Conservation (phyloP, 2,329 filamentous ascomycete genomes). For the Fusarium subglutinans region DNA sequence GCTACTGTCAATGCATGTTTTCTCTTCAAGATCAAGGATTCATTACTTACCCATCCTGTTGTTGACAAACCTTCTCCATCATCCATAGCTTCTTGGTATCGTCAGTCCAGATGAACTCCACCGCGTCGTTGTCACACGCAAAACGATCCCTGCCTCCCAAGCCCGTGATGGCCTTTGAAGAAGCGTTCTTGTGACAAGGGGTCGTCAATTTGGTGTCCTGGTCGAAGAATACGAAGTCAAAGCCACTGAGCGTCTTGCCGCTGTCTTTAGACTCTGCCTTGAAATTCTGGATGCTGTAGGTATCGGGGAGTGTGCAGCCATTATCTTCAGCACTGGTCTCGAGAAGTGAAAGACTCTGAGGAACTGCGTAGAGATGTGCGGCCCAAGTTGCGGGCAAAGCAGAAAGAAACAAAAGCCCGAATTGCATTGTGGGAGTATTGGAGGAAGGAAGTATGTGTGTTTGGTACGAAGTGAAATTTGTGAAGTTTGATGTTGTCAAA, state of each 20-base stretch:
- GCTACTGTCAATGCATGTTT: neutral
- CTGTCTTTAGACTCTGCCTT: constrained; percentile 46
- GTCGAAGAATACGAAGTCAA: constrained; percentile 56
- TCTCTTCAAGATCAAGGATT: neutral
- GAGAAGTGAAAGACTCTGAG: constrained; percentile 37
- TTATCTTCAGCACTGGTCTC: constrained; percentile 37
- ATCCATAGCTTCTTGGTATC: constrained; percentile 48
- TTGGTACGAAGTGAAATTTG: neutral
- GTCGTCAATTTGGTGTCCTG: constrained; percentile 52
- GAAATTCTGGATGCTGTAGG: constrained; percentile 54
- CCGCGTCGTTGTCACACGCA: constrained; percentile 52
- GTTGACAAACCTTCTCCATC: constrained; percentile 57
- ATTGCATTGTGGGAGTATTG: constrained; percentile 28
- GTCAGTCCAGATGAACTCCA: constrained; percentile 56
- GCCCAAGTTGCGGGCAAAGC: constrained; percentile 36
- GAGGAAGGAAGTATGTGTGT: neutral
- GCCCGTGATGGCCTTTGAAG: constrained; percentile 46
- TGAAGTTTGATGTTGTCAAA: neutral
- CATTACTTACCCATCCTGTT: constrained; percentile 47
- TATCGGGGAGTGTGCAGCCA: constrained; percentile 50
- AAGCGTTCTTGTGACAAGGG: constrained; percentile 55
- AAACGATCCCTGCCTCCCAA: constrained; percentile 47
- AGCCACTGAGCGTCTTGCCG: constrained; percentile 44
- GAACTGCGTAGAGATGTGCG: constrained; percentile 41
- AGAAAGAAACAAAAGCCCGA: constrained; percentile 33